A percentile compares a stretch with the other conserved stretches of the same genome.
Conservation (phyloP, 2,329 filamentous ascomycete species). For the Trichoderma harzianum region DNA sequence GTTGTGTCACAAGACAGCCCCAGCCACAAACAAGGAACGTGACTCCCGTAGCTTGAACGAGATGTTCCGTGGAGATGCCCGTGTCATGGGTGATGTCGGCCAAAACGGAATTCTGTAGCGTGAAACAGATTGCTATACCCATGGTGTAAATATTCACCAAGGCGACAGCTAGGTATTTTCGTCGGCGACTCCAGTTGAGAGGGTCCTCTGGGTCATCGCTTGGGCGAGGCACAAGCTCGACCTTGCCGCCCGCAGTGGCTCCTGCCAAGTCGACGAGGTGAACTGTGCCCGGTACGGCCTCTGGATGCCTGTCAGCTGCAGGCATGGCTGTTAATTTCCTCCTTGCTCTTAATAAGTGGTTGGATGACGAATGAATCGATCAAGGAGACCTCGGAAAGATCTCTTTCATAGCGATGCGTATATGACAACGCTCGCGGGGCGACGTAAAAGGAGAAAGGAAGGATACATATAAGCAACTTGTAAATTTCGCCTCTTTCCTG, state of each 20-base stretch:
- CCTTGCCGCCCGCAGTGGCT: background rate
- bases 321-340: background rate
- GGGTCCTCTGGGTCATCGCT: background rate
- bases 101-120: background rate
- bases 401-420: background rate
- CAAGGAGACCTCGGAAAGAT: background rate
- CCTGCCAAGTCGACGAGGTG: background rate
- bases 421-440: background rate
- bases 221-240: background rate
- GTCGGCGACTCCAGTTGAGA: background rate
- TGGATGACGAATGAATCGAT: background rate
- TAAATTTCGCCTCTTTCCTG: background rate
- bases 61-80: background rate
- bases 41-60: background rate
- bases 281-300: background rate
- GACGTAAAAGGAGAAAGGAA: background rate
- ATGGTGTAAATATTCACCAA: background rate
- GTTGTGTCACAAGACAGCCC: background rate
- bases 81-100: background rate
- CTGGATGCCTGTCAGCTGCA: background rate
- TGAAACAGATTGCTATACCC: background rate
- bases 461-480: background rate
- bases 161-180: background rate
- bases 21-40: background rate
- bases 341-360: background rate